These are phyloP conservation scores for Aspergillus wentii DNA, from an alignment of 495 filamentous ascomycete genomes.

Conservation along the genomic window DNA sequence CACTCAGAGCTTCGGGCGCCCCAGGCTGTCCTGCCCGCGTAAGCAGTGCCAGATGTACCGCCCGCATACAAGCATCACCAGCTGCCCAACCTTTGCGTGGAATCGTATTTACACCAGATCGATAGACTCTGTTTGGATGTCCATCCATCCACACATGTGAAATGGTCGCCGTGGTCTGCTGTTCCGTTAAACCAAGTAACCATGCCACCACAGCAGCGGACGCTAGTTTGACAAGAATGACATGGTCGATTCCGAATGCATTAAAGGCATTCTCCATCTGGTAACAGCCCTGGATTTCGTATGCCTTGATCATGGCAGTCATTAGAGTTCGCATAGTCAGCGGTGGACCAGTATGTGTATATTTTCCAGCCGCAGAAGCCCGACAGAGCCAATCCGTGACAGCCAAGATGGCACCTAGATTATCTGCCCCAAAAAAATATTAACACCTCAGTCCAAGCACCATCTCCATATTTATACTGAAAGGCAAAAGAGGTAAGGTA, in stretches of 20 bases:
- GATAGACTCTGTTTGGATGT: constrained; percentile 28
- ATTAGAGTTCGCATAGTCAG: constrained; percentile 31
- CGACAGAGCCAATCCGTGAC: constrained; percentile 33
- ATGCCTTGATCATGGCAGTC: constrained; percentile 34
- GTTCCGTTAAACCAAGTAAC: constrained; percentile 26
- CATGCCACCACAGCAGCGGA: constrained; percentile 30
- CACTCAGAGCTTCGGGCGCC: constrained; percentile 22
- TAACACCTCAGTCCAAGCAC: not conserved
- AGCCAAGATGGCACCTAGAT: constrained; percentile 35
- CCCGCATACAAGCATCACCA: constrained; percentile 37
- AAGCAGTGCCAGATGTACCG: constrained; percentile 33
- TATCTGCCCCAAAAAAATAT: constrained; percentile 19
- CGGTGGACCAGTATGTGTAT: constrained; percentile 10
- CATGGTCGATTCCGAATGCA: constrained; percentile 36
- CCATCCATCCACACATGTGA: constrained; percentile 39
- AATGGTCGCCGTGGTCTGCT: constrained; percentile 28
- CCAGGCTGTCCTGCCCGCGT: constrained; percentile 30
- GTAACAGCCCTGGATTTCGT: constrained; percentile 42
- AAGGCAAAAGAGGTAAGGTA: not conserved
- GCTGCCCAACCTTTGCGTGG: constrained; percentile 44
- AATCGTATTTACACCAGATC: constrained; percentile 28
- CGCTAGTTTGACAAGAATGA: constrained; percentile 39
- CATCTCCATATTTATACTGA: not conserved
- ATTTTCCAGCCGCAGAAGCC: constrained; percentile 5
- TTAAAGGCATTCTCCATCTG: constrained; percentile 37